These are phyloP conservation scores for Aeschynomene evenia DNA, from an alignment of 306 rosid genomes.

Conservation along the genomic window DNA sequence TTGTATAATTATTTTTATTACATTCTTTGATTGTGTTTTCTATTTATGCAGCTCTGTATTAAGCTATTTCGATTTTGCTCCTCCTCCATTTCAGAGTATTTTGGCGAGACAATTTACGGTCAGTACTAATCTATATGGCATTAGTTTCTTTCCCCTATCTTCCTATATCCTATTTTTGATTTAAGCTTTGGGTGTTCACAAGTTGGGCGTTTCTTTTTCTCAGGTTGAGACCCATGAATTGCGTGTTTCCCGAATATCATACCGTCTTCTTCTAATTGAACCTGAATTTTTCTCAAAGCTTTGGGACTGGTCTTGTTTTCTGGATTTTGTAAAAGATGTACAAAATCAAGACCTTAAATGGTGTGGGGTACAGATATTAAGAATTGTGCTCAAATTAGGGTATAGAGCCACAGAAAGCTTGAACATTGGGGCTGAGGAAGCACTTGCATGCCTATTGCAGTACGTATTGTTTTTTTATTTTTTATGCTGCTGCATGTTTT, in stretches of 20 bases:
- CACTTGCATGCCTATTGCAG: slow-evolving; percentile 64
- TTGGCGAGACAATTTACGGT: slow-evolving; percentile 45
- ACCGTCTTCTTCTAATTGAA: slow-evolving; percentile 60
- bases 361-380: slow-evolving; percentile 61
- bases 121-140: slow-evolving; percentile 21
- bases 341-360: slow-evolving; percentile 52
- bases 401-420: slow-evolving; percentile 43
- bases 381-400: slow-evolving; percentile 55
- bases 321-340: slow-evolving; percentile 44
- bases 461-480: slow-evolving; percentile 39
- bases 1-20: not conserved
- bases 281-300: slow-evolving; percentile 57
- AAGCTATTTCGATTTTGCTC: slow-evolving; percentile 72
- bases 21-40: slow-evolving; percentile 19
- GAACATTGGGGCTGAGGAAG: slow-evolving; percentile 48
- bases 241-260: slow-evolving; percentile 58
- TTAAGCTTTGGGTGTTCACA: not conserved
- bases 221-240: slow-evolving; percentile 44
- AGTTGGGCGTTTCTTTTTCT: not conserved
- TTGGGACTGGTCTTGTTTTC: slow-evolving; percentile 85
- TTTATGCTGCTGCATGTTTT: slow-evolving; percentile 1
- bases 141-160: not conserved
- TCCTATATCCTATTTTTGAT: not conserved
- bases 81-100: slow-evolving; percentile 79
- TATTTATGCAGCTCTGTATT: slow-evolving; percentile 59